Evolutionary conservation across 2,329 filamentous ascomycete species (phyloP).

Genomic region (Harringtonia aguacate): DNA sequence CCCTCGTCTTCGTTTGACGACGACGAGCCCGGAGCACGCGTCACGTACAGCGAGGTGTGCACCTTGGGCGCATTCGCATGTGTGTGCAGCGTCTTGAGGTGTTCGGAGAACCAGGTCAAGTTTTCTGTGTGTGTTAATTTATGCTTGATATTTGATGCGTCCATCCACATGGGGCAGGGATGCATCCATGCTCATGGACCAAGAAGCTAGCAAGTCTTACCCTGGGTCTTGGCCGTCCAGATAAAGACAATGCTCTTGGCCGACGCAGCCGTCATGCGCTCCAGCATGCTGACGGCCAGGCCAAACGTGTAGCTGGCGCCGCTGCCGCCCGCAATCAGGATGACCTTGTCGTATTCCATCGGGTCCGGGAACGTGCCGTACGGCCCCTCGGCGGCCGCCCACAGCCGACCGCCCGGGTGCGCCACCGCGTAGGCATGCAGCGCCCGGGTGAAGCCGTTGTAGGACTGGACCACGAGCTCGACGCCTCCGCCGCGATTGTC

Average conservation of each 20-base stretch:
- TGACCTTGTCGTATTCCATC: conserved; percentile 39
- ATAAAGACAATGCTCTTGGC: conserved; percentile 33
- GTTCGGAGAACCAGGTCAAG: conserved; percentile 26
- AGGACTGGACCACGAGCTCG: conserved; percentile 48
- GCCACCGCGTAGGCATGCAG: conserved; percentile 39
- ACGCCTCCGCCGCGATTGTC: conserved; percentile 39
- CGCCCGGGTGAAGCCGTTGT: conserved; percentile 48
- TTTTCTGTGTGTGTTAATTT: conserved; percentile 13
- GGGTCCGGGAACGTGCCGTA: conserved; percentile 47
- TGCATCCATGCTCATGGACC: too few relatives aligned
- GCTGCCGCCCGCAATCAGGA: conserved; percentile 51
- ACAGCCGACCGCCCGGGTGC: conserved; percentile 36
- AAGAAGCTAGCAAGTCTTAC: conserved; percentile 16
- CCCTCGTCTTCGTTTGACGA: conserved; percentile 5
- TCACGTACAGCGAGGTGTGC: conserved; percentile 27
- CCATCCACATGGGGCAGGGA: too few relatives aligned
- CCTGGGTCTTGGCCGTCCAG: conserved; percentile 35
- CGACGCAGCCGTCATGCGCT: conserved; percentile 26
- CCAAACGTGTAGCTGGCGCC: conserved; percentile 49
- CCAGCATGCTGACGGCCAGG: conserved; percentile 33
- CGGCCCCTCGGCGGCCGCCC: conserved; percentile 45
- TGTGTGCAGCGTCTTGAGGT: conserved; percentile 25
- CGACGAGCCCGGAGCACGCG: conserved; percentile 13
- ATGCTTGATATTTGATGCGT: too few relatives aligned
- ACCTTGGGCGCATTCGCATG: conserved; percentile 27